These are phyloP conservation scores for Limonium bicolor DNA, from an alignment of 148 eudicot species.

Conservation along the genomic window DNA sequence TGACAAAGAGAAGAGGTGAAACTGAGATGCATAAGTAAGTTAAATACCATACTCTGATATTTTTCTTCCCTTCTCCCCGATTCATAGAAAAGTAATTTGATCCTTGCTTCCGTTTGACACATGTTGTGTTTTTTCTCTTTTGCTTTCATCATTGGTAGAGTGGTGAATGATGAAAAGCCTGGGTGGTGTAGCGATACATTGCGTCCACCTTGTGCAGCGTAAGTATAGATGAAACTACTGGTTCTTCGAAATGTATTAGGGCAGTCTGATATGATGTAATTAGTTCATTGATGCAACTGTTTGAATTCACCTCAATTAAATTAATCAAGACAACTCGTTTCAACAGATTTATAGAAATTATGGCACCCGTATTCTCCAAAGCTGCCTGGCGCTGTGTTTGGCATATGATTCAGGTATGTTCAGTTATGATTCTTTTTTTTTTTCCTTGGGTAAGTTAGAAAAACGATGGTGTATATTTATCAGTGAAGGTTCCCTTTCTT, in stretches of 20 bases:
- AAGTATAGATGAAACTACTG: slow-evolving; percentile 12
- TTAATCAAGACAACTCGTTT: neutral
- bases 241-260: no score
- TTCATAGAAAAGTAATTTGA: neutral
- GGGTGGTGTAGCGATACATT: slow-evolving; percentile 75
- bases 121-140: neutral
- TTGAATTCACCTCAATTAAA: slow-evolving; percentile 4
- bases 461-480: neutral
- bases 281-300: neutral
- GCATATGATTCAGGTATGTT: slow-evolving; percentile 81
- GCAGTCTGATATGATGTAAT: neutral
- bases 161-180: slow-evolving; percentile 55
- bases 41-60: neutral
- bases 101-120: neutral
- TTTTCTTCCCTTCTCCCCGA: neutral
- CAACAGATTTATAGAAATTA: slow-evolving; percentile 81
- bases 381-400: slow-evolving; percentile 94
- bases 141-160: slow-evolving; percentile 26
- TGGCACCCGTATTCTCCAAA: slow-evolving; percentile 89
- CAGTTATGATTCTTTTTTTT: neutral
- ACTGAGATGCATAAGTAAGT: slow-evolving; percentile 85
- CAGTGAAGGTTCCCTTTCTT: neutral
- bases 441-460: neutral
- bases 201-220: slow-evolving; percentile 96
- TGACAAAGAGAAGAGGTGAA: slow-evolving; percentile 56